A percentile compares a stretch with the other conserved stretches of the same genome.
Conservation (phyloP, 371 early-diverging fungal genomes). For the Coemansia sp. region DNA sequence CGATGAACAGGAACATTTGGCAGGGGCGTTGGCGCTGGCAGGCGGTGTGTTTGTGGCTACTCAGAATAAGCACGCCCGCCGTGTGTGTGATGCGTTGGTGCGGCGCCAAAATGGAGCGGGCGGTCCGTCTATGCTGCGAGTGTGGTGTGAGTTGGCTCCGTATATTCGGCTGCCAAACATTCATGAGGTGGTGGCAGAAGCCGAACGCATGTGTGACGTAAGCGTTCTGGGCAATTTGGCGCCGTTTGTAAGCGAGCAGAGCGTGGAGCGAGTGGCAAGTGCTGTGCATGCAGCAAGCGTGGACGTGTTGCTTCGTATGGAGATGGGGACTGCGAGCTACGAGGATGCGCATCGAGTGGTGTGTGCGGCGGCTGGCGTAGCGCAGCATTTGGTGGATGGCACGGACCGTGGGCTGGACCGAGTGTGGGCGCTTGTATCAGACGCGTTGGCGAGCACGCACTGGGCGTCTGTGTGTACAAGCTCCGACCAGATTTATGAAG, state of each 20-base stretch:
- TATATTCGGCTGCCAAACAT: neutral
- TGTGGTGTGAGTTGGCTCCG: neutral
- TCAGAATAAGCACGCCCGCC: neutral
- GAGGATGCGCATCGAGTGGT: neutral
- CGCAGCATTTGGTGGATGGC: conserved; percentile 7
- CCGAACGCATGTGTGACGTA: neutral
- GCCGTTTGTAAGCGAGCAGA: neutral
- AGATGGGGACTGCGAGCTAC: neutral
- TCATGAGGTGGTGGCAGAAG: neutral
- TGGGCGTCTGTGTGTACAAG: neutral
- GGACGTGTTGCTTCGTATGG: neutral
- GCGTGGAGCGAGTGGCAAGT: neutral
- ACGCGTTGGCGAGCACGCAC: conserved; percentile 16
- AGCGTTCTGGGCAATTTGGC: neutral
- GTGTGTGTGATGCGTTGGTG: neutral
- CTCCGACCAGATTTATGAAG: too few species aligned
- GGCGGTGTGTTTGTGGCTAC: neutral
- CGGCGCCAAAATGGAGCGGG: neutral
- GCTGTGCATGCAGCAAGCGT: neutral
- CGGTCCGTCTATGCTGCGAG: neutral
- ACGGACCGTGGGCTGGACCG: neutral
- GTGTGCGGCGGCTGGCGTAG: conserved; percentile 2
- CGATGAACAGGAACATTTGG: neutral
- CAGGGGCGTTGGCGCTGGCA: neutral
- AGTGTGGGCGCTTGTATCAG: conserved; percentile 12